Percentiles rank a stretch among this genome's conserved stretches.
phyloP scores from a whole-genome alignment of 2,329 filamentous ascomycete species.

The Scedosporium dehoogii region DNA sequence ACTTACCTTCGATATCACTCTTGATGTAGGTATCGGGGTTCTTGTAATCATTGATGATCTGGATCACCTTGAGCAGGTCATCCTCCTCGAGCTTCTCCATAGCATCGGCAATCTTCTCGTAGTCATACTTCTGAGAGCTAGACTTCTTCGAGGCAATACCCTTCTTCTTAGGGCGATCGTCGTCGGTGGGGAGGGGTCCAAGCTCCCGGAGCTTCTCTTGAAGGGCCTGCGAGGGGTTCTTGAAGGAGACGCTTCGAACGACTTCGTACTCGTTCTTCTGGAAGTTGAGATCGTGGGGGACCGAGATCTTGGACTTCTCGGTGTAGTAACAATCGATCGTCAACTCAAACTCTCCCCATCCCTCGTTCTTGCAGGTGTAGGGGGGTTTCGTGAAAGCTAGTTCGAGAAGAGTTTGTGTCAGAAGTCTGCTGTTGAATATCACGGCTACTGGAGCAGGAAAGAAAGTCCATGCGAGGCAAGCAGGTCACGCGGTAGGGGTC shows the following conservation, averaged over 20 bases:
- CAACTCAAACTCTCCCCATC: conserved; percentile 99
- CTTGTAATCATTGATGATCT: conserved; percentile 98
- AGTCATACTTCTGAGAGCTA: conserved; percentile 65
- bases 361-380: conserved; percentile 85
- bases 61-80: conserved; percentile 86
- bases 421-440: too few species aligned
- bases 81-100: conserved; percentile 86
- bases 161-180: conserved; percentile 53
- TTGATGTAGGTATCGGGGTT: conserved; percentile 88
- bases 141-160: conserved; percentile 62
- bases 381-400: conserved; percentile 73
- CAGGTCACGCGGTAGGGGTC: background rate
- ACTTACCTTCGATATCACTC: conserved; percentile 89
- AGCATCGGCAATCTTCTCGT: conserved; percentile 93
- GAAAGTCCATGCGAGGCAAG: background rate
- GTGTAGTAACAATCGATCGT: conserved; percentile 70
- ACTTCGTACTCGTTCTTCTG: conserved; percentile 70
- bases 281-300: conserved; percentile 91
- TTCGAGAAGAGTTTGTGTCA: conserved; percentile 10
- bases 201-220: conserved; percentile 71
- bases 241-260: conserved; percentile 73
- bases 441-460: background rate
- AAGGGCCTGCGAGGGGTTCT: conserved; percentile 84
- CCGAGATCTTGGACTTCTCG: conserved; percentile 74
- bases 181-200: conserved; percentile 71